A percentile compares a stretch with the other conserved stretches of the same genome.
Evolutionary conservation across 257 asterid species (phyloP).

Genomic region (Schizonepeta tenuifolia): DNA sequence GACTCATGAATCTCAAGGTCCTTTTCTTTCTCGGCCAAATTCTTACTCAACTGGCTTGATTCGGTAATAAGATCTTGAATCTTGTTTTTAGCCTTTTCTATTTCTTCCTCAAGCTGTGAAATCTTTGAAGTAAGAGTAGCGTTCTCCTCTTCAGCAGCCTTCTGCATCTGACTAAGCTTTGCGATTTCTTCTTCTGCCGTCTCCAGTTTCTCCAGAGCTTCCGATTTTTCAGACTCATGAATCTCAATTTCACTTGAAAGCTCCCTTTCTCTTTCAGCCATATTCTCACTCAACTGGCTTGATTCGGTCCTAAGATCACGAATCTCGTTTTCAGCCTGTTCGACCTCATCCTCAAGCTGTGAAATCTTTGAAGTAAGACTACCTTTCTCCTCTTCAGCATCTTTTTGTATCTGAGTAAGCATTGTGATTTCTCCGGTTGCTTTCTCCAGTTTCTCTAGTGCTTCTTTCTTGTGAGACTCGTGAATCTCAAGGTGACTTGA

Average conservation of each 20-base stretch:
- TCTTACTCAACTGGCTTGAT: conserved; percentile 44
- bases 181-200: conserved; percentile 28
- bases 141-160: conserved; percentile 50
- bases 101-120: conserved; percentile 45
- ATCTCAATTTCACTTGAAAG: conserved; percentile 27
- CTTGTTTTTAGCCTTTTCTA: conserved; percentile 45
- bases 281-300: conserved; percentile 41
- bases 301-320: conserved; percentile 49
- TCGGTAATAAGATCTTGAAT: conserved; percentile 50
- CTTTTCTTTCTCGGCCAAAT: conserved; percentile 51
- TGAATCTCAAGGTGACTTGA: conserved; percentile 30
- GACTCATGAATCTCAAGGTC: conserved; percentile 60
- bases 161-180: conserved; percentile 29
- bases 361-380: conserved; percentile 35
- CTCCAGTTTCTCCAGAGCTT: conserved; percentile 39
- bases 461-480: conserved; percentile 44
- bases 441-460: conserved; percentile 36
- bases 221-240: conserved; percentile 42
- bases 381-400: conserved; percentile 48
- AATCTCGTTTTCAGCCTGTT: conserved; percentile 47
- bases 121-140: conserved; percentile 33
- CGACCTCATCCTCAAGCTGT: conserved; percentile 44
- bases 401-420: conserved; percentile 26
- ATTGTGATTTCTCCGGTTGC: conserved; percentile 23
- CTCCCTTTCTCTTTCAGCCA: conserved; percentile 31